A percentile compares a stretch with the other conserved stretches of the same genome.
phyloP scores from a whole-genome alignment of 2,329 filamentous ascomycete genomes.

The Tolypocladium cylindrosporum region DNA sequence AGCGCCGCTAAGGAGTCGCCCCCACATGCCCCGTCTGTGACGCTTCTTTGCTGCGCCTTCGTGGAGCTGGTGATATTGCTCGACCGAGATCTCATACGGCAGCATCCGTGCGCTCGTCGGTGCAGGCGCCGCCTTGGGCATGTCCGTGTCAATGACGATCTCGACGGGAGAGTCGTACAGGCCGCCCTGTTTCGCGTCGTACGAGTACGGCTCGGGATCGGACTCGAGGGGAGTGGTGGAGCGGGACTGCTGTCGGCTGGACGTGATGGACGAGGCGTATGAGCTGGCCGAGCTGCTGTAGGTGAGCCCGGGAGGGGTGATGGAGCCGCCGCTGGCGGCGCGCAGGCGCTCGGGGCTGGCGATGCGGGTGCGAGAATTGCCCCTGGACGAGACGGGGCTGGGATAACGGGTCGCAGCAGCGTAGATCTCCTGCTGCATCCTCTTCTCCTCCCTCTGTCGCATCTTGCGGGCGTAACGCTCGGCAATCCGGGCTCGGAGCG shows the following conservation, averaged over 20 bases:
- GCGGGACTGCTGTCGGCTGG: constrained; percentile 37
- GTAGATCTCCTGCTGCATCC: constrained; percentile 26
- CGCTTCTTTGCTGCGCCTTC: constrained; percentile 38
- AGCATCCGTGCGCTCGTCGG: constrained; percentile 26
- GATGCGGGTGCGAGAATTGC: constrained; percentile 30
- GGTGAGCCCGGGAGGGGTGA: constrained; percentile 37
- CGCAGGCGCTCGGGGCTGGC: constrained; percentile 30
- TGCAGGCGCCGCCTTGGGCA: constrained; percentile 22
- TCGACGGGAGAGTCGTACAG: constrained; percentile 41
- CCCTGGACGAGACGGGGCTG: constrained; percentile 36
- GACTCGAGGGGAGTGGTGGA: constrained; percentile 42
- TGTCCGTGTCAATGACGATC: constrained; percentile 29
- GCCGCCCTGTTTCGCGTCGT: constrained; percentile 24
- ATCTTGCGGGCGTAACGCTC: constrained; percentile 40
- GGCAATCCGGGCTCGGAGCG: constrained; percentile 57
- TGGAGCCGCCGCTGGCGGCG: constrained; percentile 24
- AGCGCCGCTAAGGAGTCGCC: constrained; percentile 39
- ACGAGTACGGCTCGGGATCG: constrained; percentile 33
- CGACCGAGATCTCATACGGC: constrained; percentile 45
- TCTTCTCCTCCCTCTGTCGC: constrained; percentile 37
- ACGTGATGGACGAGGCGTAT: constrained; percentile 37
- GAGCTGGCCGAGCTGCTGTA: constrained; percentile 40
- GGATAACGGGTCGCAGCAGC: constrained; percentile 28
- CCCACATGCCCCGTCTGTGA: constrained; percentile 40
- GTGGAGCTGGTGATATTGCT: constrained; percentile 41